Base-by-base conservation (phyloP, 306 rosid genomes). In the Casuarina equisetifolia region DNA sequence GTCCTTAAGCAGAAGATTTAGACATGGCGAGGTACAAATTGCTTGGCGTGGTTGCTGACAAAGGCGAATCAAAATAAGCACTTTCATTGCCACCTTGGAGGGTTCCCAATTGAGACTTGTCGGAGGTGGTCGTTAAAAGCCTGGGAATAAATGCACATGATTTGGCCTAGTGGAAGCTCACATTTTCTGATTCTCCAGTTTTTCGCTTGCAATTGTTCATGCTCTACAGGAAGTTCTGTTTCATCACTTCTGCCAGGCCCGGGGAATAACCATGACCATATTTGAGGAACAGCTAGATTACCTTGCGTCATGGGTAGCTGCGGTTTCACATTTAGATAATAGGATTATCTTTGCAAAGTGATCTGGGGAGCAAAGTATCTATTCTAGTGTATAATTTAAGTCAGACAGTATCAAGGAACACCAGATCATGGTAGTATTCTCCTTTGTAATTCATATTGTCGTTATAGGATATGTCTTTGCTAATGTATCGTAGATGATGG, bases 1-100 rank as follows among this genome's bases (percentile, higher is more conserved):
- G 97, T 92, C 73, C 97, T 94, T 59, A 90, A 90, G 74, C 95
- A 94, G 82, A 94, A 92, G 89, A 88, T 84, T 76, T 91, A 88
- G 86, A 74, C 71, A 76, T 76, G 76, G 79, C 12, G 57, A 72
- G 74, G 72, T 78, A 69, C 59, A 75, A 77, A 53, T 86, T 81
- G 69, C 73, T 71, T 78, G 48, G 73, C 52, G 6, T 81, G 77
- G 38, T 62, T 46, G 48, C 80, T 11, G 66, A 51, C 75, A 82
- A 76, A 75, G 55, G 68, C 72, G n/a, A 71, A 44, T 13, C 54
- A 16, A 59, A 81, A 52, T 76, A 70, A 72, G 84, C 76, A 80
- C 73, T 70, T 42, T 74, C 81, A 70, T 78, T 78, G 77, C 76
- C 42, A 70, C 77, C 70, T 48, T 50, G 64, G 50, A 75, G 67